These are phyloP conservation scores for Ophiostoma quercus DNA, from an alignment of 2,329 filamentous ascomycete species.

Conservation along the genomic window DNA sequence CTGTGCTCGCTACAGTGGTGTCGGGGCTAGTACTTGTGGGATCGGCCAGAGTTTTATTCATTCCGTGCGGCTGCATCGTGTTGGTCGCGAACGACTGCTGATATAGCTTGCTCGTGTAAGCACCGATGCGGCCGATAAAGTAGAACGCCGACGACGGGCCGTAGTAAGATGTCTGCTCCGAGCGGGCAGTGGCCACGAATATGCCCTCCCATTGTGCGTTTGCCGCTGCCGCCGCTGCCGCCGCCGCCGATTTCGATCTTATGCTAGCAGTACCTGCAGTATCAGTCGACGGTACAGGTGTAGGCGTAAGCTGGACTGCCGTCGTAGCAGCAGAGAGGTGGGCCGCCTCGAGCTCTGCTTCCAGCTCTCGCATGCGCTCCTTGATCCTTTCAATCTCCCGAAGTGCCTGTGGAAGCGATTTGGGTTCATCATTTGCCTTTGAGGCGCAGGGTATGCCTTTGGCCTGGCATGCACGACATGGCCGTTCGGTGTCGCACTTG, in stretches of 20 bases:
- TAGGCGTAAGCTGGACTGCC: not conserved
- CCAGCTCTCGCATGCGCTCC: constrained; percentile 16
- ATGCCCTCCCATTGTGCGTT: constrained; percentile 33
- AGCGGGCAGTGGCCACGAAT: constrained; percentile 35
- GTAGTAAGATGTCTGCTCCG: constrained; percentile 39
- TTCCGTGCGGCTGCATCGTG: not conserved
- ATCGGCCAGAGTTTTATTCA: not conserved
- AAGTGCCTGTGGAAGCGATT: constrained; percentile 21
- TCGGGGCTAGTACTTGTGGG: not conserved
- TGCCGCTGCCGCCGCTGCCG: too few species aligned
- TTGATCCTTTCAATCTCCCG: constrained; percentile 20
- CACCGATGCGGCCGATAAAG: constrained; percentile 41
- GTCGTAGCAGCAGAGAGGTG: not conserved
- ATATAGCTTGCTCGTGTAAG: constrained; percentile 35
- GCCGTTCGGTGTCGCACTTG: constrained; percentile 21
- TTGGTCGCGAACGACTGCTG: constrained; percentile 30
- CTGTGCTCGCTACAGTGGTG: constrained; percentile 18
- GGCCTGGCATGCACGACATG: constrained; percentile 18
- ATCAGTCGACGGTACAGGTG: not conserved
- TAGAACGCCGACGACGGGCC: constrained; percentile 43
- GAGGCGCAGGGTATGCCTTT: constrained; percentile 14
- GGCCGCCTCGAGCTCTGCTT: constrained; percentile 15
- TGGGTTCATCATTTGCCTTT: constrained; percentile 11
- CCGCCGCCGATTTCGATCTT: too few species aligned
- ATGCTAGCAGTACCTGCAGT: not conserved